Evolutionary conservation across 2,329 filamentous ascomycete species (phyloP).

Genomic region (Pseudocercospora macadamiae): DNA sequence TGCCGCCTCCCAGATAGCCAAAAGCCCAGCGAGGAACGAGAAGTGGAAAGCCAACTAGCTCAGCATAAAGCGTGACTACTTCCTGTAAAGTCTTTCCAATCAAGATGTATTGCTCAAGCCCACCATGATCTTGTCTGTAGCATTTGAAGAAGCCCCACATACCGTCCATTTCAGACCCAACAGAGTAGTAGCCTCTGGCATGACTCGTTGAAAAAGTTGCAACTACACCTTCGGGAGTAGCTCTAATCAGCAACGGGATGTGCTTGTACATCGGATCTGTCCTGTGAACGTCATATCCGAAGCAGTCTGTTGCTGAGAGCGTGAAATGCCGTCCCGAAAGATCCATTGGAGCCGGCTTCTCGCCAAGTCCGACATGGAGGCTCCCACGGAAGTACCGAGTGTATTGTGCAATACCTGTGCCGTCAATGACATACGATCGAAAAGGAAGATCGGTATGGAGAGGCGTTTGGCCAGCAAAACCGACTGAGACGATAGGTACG

Average conservation of each 20-base stretch:
- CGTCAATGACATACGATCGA: conserved; percentile 68
- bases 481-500: conserved; percentile 62
- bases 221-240: conserved; percentile 64
- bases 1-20: conserved; percentile 71
- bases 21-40: conserved; percentile 73
- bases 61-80: conserved; percentile 67
- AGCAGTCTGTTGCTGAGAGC: conserved; percentile 70
- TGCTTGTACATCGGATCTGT: conserved; percentile 77
- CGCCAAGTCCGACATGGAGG: conserved; percentile 70
- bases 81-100: conserved; percentile 68
- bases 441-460: conserved; percentile 66
- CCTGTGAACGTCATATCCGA: conserved; percentile 71
- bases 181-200: conserved; percentile 64
- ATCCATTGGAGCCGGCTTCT: conserved; percentile 74
- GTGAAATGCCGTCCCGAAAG: conserved; percentile 67
- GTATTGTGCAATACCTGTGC: conserved; percentile 66
- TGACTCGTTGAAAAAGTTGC: conserved; percentile 71
- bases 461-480: conserved; percentile 53
- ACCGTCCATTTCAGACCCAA: conserved; percentile 74
- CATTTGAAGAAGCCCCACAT: conserved; percentile 77
- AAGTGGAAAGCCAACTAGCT: conserved; percentile 68
- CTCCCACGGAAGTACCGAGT: conserved; percentile 63
- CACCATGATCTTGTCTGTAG: conserved; percentile 72
- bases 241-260: conserved; percentile 72
- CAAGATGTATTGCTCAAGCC: conserved; percentile 71